Percentiles rank a stretch among this genome's conserved stretches.
These are phyloP conservation scores for Peronospora farinosa DNA, from an alignment of 352 stramenopile genomes.

Conservation along the genomic window DNA sequence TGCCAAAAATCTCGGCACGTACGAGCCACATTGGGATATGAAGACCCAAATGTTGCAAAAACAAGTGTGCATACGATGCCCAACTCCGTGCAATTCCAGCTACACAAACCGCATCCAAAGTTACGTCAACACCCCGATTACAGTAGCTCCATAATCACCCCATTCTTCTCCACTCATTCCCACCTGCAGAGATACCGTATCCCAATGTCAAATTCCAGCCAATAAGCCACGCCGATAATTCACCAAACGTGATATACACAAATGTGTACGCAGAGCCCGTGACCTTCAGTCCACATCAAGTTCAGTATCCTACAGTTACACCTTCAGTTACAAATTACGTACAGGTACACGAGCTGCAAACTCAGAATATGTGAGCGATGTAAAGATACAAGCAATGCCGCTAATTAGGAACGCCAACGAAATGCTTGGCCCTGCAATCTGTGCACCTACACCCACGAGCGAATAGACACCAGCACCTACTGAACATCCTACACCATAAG, in stretches of 20 bases:
- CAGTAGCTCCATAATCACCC: no score
- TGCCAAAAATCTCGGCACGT: slow-evolving; percentile 39
- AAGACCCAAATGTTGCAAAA: slow-evolving; percentile 68
- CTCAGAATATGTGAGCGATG: slow-evolving; percentile 88
- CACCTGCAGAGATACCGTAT: slow-evolving; percentile 88
- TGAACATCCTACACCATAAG: slow-evolving; percentile 88
- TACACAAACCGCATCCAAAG: slow-evolving; percentile 13
- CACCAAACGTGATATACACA: slow-evolving; percentile 83
- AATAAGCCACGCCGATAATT: slow-evolving; percentile 86
- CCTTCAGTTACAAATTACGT: no score
- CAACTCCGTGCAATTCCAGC: slow-evolving; percentile 88
- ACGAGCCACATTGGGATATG: slow-evolving; percentile 63
- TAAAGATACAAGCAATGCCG: slow-evolving; percentile 86
- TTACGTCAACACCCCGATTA: neutral
- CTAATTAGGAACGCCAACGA: slow-evolving; percentile 89
- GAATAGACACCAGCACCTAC: slow-evolving; percentile 91
- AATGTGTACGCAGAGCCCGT: slow-evolving; percentile 89
- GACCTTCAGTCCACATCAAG: slow-evolving; percentile 37
- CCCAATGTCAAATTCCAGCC: slow-evolving; percentile 91
- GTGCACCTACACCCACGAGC: slow-evolving; percentile 77
- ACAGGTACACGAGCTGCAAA: slow-evolving; percentile 82
- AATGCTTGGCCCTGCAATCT: slow-evolving; percentile 82
- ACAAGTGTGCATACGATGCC: slow-evolving; percentile 81
- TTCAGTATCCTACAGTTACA: no score
- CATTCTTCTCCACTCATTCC: neutral